These are phyloP conservation scores for Eremothecium sinecaudum DNA, from an alignment of 1,139 yeast genomes.

Conservation along the genomic window DNA sequence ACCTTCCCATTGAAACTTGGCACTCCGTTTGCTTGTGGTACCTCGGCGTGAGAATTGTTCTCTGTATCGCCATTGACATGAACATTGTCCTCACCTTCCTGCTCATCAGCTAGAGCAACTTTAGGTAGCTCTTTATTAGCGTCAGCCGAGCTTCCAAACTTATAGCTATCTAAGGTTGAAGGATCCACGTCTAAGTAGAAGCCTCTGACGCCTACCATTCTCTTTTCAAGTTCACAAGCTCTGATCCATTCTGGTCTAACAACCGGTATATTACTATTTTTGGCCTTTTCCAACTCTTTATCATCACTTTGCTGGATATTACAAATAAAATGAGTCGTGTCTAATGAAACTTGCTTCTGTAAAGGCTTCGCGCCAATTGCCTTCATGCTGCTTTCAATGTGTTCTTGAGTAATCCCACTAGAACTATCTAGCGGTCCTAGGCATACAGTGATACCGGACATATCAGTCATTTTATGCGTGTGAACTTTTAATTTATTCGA, in stretches of 20 bases:
- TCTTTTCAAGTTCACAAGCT: conserved; percentile 83
- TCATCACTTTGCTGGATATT: conserved; percentile 34
- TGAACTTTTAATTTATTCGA: conserved; percentile 62
- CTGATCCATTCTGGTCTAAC: conserved; percentile 95
- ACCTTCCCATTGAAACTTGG: background rate
- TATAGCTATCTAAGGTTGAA: conserved; percentile 27
- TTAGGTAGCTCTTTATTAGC: conserved; percentile 6
- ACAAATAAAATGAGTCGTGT: conserved; percentile 89
- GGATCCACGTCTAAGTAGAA: conserved; percentile 49
- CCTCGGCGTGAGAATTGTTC: too few species aligned
- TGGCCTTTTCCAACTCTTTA: conserved; percentile 50
- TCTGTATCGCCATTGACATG: too few species aligned
- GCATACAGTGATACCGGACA: conserved; percentile 88
- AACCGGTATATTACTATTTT: conserved; percentile 81
- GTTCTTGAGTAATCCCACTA: conserved; percentile 49
- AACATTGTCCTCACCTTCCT: too few species aligned
- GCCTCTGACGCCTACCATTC: conserved; percentile 89
- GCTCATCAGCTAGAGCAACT: background rate
- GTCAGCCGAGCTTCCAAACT: conserved; percentile 23
- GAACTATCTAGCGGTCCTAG: conserved; percentile 66
- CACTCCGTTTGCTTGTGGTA: background rate
- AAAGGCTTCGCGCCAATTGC: conserved; percentile 80
- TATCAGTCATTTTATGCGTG: conserved; percentile 94
- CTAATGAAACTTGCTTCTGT: conserved; percentile 66
- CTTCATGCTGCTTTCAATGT: conserved; percentile 52